These are phyloP conservation scores for Brassica hybrid DNA, from an alignment of 441 rosid species.

Conservation along the genomic window DNA sequence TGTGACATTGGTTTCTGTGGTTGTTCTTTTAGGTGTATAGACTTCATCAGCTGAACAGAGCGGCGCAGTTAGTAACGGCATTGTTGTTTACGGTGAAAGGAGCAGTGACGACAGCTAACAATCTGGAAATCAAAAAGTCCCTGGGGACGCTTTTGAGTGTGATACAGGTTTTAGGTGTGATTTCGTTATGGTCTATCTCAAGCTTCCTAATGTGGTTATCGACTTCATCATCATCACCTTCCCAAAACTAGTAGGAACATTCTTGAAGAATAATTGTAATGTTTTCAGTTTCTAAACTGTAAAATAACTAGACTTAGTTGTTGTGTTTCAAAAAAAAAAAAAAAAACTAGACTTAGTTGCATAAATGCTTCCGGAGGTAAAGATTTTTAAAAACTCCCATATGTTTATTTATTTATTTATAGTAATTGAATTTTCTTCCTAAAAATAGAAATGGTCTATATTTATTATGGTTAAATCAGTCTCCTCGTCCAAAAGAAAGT, in stretches of 20 bases:
- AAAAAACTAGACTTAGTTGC: too few relatives aligned
- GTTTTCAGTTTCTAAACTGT: background rate
- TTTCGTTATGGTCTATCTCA: conserved; percentile 96
- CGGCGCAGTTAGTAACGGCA: conserved; percentile 93
- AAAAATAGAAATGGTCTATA: background rate
- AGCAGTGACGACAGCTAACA: conserved; percentile 84
- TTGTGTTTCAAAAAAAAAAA: background rate
- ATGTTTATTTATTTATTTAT: too few relatives aligned
- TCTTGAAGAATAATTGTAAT: conserved; percentile 15
- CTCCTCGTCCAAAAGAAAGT: conserved; percentile 1
- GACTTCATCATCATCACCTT: conserved; percentile 46
- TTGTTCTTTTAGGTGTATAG: conserved; percentile 76
- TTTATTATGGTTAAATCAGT: background rate
- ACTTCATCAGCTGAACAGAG: conserved; percentile 96
- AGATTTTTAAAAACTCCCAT: too few relatives aligned
- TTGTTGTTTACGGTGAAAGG: conserved; percentile 85
- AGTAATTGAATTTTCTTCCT: background rate
- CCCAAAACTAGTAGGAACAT: conserved; percentile 45
- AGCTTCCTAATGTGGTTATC: conserved; percentile 87
- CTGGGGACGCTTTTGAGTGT: conserved; percentile 83
- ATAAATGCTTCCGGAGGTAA: background rate
- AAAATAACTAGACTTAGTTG: background rate
- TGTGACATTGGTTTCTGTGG: background rate
- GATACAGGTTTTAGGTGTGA: conserved; percentile 85
- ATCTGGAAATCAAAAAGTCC: conserved; percentile 87